These are phyloP conservation scores for Plasmodium ovale DNA, from an alignment of 169 alveolate genomes.

Conservation along the genomic window DNA sequence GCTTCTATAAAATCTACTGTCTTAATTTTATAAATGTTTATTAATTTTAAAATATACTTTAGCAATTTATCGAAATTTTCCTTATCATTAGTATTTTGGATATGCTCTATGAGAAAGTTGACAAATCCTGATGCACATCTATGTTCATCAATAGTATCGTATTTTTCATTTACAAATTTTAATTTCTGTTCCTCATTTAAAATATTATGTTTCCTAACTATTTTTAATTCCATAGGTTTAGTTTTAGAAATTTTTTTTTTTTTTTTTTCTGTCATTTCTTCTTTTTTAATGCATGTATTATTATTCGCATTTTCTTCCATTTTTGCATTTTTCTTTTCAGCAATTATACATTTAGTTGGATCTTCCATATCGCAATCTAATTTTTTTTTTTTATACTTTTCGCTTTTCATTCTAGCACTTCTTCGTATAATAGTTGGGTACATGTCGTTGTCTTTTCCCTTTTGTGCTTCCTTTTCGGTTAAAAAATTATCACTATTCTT, in stretches of 20 bases:
- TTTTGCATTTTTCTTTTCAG: not conserved
- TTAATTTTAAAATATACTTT: constrained; percentile 57
- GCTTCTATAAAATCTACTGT: constrained; percentile 69
- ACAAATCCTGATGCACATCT: constrained; percentile 76
- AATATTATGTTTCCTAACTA: not conserved
- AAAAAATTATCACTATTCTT: not conserved
- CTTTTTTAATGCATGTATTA: constrained; percentile 3
- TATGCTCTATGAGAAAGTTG: constrained; percentile 39
- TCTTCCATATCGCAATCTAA: not conserved
- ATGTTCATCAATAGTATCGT: constrained; percentile 39
- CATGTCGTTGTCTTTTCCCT: not conserved
- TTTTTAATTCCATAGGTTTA: constrained; percentile 29
- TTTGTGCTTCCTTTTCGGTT: constrained; percentile 11
- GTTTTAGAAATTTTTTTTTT: constrained; percentile 48
- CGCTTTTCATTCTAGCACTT: constrained; percentile 35
- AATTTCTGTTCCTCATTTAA: constrained; percentile 19
- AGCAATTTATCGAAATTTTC: constrained; percentile 55
- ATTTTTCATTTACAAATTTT: constrained; percentile 21
- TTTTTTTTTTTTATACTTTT: constrained; percentile 17
- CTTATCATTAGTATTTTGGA: constrained; percentile 50
- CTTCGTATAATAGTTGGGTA: constrained; percentile 14
- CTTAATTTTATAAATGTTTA: constrained; percentile 36
- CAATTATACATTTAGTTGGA: not conserved
- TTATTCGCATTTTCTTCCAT: not conserved
- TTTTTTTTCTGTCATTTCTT: constrained; percentile 15